A percentile compares a stretch with the other conserved stretches of the same genome.
phyloP scores from a whole-genome alignment of 495 filamentous ascomycete genomes.

The Penicillium antarcticum region DNA sequence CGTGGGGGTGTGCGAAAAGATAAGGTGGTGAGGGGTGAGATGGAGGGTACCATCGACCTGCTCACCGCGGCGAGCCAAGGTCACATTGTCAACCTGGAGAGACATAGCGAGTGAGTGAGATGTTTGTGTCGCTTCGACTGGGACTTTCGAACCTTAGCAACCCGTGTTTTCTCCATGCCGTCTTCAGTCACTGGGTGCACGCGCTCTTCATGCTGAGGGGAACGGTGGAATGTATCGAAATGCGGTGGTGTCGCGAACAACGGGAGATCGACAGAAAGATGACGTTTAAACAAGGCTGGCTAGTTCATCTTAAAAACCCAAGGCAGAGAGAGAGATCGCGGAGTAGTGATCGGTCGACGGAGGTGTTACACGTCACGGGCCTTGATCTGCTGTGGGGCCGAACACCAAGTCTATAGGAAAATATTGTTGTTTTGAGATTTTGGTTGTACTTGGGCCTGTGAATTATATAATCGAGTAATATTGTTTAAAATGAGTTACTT shows the following conservation, averaged over 20 bases:
- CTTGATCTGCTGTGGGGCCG: not conserved
- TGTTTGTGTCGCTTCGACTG: not conserved
- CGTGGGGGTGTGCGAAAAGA: slow-evolving; percentile 53
- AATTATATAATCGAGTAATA: too few species aligned
- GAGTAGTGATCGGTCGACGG: slow-evolving; percentile 1
- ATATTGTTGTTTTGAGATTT: too few species aligned
- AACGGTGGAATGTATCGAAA: not conserved
- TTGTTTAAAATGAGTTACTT: too few species aligned
- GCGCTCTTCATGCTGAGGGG: slow-evolving; percentile 35
- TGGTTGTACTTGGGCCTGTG: too few species aligned
- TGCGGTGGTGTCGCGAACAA: not conserved
- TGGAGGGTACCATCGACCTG: slow-evolving; percentile 60
- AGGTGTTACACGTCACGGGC: slow-evolving; percentile 10
- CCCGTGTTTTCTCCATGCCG: slow-evolving; percentile 56
- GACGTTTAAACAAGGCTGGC: slow-evolving; percentile 3
- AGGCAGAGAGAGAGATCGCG: not conserved
- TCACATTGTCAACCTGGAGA: slow-evolving; percentile 58
- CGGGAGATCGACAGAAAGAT: too few species aligned
- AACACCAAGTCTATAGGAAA: too few species aligned
- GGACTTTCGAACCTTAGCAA: slow-evolving; percentile 45
- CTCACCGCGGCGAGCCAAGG: slow-evolving; percentile 58
- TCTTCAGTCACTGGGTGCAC: slow-evolving; percentile 33
- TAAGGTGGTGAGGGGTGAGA: slow-evolving; percentile 64
- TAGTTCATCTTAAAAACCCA: not conserved
- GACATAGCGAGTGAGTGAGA: slow-evolving; percentile 4